Percentiles rank a stretch among this genome's conserved stretches.
phyloP scores from a whole-genome alignment of 495 filamentous ascomycete genomes.

The Sordaria brevicollis region DNA sequence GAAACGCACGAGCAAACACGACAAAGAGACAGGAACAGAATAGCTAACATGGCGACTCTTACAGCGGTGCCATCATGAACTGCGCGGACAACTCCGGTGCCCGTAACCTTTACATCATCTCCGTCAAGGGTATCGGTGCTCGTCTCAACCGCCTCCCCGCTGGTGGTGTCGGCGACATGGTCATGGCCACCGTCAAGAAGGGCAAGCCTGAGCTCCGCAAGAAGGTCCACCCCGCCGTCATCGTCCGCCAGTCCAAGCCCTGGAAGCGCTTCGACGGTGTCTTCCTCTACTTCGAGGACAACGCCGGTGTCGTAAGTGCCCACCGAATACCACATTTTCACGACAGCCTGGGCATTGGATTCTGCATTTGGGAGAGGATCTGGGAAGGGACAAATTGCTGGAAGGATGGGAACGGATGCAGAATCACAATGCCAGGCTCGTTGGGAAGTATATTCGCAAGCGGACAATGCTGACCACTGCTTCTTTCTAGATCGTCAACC shows the following conservation, averaged over 20 bases:
- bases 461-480: constrained; percentile 6
- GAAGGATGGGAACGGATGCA: not conserved
- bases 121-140: constrained; percentile 97
- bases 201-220: constrained; percentile 97
- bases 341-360: not conserved
- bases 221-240: constrained; percentile 99
- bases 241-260: constrained; percentile 97
- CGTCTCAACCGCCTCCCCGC: constrained; percentile 97
- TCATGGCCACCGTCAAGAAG: constrained; percentile 99
- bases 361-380: not conserved
- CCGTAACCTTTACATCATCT: constrained; percentile 99
- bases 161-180: constrained; percentile 98
- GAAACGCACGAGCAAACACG: not conserved
- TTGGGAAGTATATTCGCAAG: not conserved
- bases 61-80: constrained; percentile 90
- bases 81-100: constrained; percentile 98
- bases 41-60: constrained; percentile 13
- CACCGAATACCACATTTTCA: not conserved
- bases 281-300: constrained; percentile 99
- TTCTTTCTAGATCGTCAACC: constrained; percentile 82
- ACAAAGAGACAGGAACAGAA: not conserved
- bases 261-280: constrained; percentile 96
- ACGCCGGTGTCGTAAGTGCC: constrained; percentile 86
- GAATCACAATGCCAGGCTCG: not conserved
- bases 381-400: not conserved